Base-by-base conservation (phyloP, 2,329 filamentous ascomycete genomes). In the Claviceps capensis region DNA sequence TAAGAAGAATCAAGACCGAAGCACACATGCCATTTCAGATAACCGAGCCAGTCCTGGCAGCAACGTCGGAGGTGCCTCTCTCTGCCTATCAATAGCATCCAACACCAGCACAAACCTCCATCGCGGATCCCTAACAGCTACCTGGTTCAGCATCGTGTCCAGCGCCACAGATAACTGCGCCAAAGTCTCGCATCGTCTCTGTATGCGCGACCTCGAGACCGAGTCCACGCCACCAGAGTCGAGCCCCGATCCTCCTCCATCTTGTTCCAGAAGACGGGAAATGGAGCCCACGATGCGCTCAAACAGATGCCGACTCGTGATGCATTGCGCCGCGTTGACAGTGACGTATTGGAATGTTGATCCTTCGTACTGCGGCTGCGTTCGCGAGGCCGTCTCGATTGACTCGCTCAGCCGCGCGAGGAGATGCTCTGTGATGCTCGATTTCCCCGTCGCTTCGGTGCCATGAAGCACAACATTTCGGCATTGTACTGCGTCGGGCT, bases 391-490 rank as follows among this genome's bases (percentile, higher is more conserved):
- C n/a, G 47, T 48, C 23, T 52, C 53, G 19, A 54, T 47, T 41
- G 55, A 53, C 36, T 58, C 50, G 26, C 58, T 57, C 9, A 69
- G 52, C 8, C 55, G 49, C 23, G 53, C 52, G 40, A 70, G 60
- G 22, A 69, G 75, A 3, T 76, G 73, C 52, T 74, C 73, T 3
- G 84, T 73, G 49, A 95, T 76, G 47, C 79, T 78, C 36, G 82
- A 87, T 70, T 97, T 97, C 42, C 89, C 91, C 0, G 90, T 95
- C 2, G 88, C 85, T 61, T 90, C 83, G 34, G 89, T 80, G 49
- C 93, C 93, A 65, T 97, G 83, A 48, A 94, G 67, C 22, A 96
- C 81, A 11, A 96, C 66, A 54, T 86, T 86, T 11, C 81, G 73
- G 52, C 85, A 86, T 52, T 80, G 83, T 34, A 86, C 83, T n/a